These are phyloP conservation scores for Ceratocystis destructans DNA, from an alignment of 2,329 filamentous ascomycete species.

Conservation along the genomic window DNA sequence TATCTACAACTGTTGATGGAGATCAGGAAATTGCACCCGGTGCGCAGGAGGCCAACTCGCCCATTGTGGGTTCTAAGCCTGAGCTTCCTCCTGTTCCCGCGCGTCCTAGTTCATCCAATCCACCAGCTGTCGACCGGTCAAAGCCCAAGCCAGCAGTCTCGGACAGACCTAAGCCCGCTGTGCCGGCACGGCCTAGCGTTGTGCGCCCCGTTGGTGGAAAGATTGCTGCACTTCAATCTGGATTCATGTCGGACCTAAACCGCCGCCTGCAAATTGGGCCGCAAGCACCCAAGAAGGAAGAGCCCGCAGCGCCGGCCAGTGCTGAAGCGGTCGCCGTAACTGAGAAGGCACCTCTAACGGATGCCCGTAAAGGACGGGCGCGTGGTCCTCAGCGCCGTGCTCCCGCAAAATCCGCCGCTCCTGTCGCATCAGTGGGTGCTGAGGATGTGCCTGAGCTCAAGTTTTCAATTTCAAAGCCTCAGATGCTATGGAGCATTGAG, in stretches of 20 bases:
- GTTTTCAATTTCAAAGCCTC: constrained; percentile 35
- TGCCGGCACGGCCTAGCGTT: constrained; percentile 43
- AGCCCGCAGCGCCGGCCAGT: constrained; percentile 38
- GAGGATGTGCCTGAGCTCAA: constrained; percentile 25
- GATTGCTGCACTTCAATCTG: constrained; percentile 79
- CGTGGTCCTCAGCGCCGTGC: constrained; percentile 72
- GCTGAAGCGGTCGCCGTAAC: constrained; percentile 41
- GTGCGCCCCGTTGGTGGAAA: constrained; percentile 62
- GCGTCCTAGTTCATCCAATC: constrained; percentile 26
- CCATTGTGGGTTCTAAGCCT: background rate
- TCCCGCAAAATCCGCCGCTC: constrained; percentile 38
- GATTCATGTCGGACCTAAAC: constrained; percentile 87
- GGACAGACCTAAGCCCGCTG: constrained; percentile 53
- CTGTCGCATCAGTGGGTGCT: constrained; percentile 25
- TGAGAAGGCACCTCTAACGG: constrained; percentile 54
- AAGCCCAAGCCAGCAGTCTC: constrained; percentile 47
- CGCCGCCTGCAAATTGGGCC: constrained; percentile 77
- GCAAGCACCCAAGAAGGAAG: constrained; percentile 63
- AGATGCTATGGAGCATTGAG: constrained; percentile 40
- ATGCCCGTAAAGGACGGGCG: constrained; percentile 82
- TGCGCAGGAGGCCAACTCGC: background rate
- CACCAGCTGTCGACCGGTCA: constrained; percentile 21
- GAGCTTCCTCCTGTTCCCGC: constrained; percentile 21
- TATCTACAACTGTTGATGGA: constrained; percentile 55
- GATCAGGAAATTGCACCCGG: background rate